Evolutionary conservation across 2,329 filamentous ascomycete species (phyloP).

Genomic region (Xylariaceae sp.): DNA sequence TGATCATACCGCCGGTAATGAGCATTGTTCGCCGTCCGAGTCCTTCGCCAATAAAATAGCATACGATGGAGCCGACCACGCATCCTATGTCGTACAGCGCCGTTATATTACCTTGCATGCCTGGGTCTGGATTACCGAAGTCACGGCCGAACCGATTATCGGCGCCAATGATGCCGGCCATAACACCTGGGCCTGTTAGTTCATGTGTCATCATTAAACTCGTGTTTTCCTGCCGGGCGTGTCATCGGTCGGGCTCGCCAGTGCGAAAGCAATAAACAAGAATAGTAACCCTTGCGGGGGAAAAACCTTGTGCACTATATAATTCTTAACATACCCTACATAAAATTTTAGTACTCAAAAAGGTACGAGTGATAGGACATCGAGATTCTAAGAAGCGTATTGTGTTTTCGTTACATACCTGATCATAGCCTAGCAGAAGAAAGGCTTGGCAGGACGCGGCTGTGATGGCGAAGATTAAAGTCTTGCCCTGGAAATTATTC

Average conservation of each 20-base stretch:
- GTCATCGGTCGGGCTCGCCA: no score
- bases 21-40: conserved; percentile 47
- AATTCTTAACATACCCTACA: neutral
- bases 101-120: conserved; percentile 42
- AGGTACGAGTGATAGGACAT: neutral
- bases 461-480: conserved; percentile 29
- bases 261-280: no score
- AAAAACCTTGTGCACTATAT: neutral
- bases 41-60: conserved; percentile 42
- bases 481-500: conserved; percentile 20
- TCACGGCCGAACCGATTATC: conserved; percentile 44
- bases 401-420: conserved; percentile 28
- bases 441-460: conserved; percentile 45
- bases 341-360: neutral
- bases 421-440: conserved; percentile 37
- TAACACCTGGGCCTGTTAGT: conserved; percentile 31
- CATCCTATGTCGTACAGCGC: conserved; percentile 41
- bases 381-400: neutral
- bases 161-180: conserved; percentile 40
- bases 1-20: conserved; percentile 44
- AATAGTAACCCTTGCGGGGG: no score
- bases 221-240: neutral
- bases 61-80: conserved; percentile 35
- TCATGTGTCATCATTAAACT: neutral
- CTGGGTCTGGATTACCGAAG: conserved; percentile 41